Evolutionary conservation across 805 yeast species (phyloP).

Genomic region (Millerago galiae): DNA sequence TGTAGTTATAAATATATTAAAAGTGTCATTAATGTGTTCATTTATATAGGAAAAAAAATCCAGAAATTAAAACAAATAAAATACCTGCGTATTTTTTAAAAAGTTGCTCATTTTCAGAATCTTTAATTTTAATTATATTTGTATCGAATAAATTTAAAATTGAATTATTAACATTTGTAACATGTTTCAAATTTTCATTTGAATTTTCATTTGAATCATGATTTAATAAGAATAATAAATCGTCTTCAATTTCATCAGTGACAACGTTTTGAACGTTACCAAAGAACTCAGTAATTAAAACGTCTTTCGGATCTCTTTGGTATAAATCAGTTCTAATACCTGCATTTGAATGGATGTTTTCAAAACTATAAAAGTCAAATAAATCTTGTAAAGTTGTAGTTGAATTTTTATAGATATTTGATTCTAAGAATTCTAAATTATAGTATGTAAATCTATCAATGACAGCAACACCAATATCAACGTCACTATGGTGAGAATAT

Average conservation of each 20-base stretch:
- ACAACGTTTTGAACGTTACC: conserved; percentile 84
- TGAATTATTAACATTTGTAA: conserved; percentile 10
- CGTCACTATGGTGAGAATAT: conserved; percentile 92
- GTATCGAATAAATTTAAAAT: conserved; percentile 15
- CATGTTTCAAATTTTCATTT: background rate
- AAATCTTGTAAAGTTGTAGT: conserved; percentile 72
- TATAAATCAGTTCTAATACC: conserved; percentile 87
- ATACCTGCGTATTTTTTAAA: conserved; percentile 6
- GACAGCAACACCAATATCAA: conserved; percentile 95
- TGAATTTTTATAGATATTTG: conserved; percentile 63
- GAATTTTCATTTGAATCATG: conserved; percentile 6
- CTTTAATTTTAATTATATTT: conserved; percentile 10
- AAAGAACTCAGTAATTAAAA: conserved; percentile 84
- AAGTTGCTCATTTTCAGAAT: background rate
- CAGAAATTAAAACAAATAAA: conserved; percentile 1
- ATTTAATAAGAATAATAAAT: conserved; percentile 23
- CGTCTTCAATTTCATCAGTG: conserved; percentile 52
- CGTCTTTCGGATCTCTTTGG: conserved; percentile 57
- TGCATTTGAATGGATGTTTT: conserved; percentile 82
- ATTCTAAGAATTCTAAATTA: conserved; percentile 82
- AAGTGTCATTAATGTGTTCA: background rate
- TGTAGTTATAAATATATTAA: background rate
- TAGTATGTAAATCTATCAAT: conserved; percentile 94
- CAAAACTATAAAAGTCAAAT: conserved; percentile 78
- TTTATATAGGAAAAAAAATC: conserved; percentile 2